Evolutionary conservation across 179 eudicot species (phyloP).

Genomic region (Drosera spatulata): DNA sequence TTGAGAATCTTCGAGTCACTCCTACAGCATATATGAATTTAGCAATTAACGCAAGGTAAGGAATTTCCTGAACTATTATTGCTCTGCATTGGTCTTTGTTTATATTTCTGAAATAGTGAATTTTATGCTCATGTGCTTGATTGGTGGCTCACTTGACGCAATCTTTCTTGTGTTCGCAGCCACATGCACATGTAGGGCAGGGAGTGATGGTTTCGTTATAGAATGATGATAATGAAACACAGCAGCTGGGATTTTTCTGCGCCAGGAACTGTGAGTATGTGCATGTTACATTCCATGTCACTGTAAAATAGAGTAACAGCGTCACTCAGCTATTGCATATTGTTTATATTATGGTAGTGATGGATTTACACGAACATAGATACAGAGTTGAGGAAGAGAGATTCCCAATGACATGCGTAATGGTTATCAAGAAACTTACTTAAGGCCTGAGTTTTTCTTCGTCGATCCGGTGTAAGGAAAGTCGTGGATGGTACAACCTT

Average conservation of each 20-base stretch:
- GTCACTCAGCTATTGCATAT: too few relatives aligned
- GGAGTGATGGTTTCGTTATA: constrained; percentile 75
- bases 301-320: constrained; percentile 16
- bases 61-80: too few relatives aligned
- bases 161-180: constrained; percentile 59
- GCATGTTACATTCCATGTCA: constrained; percentile 96
- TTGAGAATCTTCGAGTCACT: constrained; percentile 56
- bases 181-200: constrained; percentile 77
- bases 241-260: constrained; percentile 59
- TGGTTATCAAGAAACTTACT: constrained; percentile 11
- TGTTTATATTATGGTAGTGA: too few relatives aligned
- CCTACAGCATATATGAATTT: constrained; percentile 18
- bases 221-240: constrained; percentile 76
- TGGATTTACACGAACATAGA: too few relatives aligned
- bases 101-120: neutral
- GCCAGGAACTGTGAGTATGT: constrained; percentile 82
- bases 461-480: constrained; percentile 43
- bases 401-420: too few relatives aligned
- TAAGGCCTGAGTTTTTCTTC: constrained; percentile 53
- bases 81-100: too few relatives aligned
- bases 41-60: too few relatives aligned
- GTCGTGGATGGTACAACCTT: constrained; percentile 48
- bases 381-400: too few relatives aligned
- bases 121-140: neutral
- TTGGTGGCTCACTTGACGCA: constrained; percentile 55